phyloP scores from a whole-genome alignment of 2,329 filamentous ascomycete species.

The Trichoderma hamatum region DNA sequence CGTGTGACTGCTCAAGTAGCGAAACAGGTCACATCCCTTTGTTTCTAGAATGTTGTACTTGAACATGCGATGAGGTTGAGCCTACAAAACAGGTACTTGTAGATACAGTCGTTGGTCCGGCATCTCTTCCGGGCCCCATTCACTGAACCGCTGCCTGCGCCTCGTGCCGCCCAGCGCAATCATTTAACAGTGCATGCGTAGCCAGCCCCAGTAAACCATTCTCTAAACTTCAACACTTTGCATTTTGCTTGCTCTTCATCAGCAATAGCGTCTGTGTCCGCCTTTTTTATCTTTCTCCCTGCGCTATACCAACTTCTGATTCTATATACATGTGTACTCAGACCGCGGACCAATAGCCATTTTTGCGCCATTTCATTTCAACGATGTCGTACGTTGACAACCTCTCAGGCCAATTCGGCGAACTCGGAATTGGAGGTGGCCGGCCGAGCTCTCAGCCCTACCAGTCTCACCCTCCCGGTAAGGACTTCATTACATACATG shows the following conservation, averaged over 20 bases:
- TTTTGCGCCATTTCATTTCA: background rate
- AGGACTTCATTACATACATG: background rate
- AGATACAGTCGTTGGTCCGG: background rate
- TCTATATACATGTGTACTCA: background rate
- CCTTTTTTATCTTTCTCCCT: no score
- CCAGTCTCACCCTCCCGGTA: constrained; percentile 17
- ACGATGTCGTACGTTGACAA: constrained; percentile 22
- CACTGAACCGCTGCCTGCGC: constrained; percentile 11
- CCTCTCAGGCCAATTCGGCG: constrained; percentile 16
- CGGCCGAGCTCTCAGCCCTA: constrained; percentile 22
- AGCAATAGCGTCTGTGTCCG: background rate
- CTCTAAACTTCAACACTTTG: background rate
- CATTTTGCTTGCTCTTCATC: background rate
- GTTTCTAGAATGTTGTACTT: background rate
- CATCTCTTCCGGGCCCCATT: background rate
- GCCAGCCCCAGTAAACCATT: background rate
- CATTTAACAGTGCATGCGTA: background rate
- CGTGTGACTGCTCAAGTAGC: constrained; percentile 17
- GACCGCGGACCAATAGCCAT: background rate
- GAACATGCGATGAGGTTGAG: background rate
- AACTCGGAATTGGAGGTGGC: constrained; percentile 9
- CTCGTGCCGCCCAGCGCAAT: constrained; percentile 11
- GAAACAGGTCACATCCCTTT: background rate
- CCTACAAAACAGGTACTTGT: background rate
- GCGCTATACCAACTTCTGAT: background rate